Conservation (phyloP, 1,284 basidiomycete genomes). For the Fomitopsis palustris region DNA sequence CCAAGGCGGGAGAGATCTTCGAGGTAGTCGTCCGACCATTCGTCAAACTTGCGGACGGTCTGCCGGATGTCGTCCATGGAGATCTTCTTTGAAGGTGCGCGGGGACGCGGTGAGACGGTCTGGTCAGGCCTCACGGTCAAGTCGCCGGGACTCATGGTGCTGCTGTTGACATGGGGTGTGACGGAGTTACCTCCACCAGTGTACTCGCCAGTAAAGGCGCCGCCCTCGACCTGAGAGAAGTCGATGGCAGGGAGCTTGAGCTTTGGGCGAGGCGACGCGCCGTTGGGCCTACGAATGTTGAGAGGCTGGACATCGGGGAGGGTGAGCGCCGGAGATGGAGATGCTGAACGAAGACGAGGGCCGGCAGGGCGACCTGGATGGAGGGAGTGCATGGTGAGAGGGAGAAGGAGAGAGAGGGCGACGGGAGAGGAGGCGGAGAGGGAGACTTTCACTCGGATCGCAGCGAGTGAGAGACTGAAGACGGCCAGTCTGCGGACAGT, state of each 20-base stretch:
- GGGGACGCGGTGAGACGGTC: conserved; percentile 26
- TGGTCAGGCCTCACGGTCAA: conserved; percentile 51
- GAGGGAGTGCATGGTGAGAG: conserved; percentile 31
- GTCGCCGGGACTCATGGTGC: conserved; percentile 42
- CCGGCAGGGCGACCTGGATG: conserved; percentile 50
- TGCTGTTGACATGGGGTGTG: conserved; percentile 26
- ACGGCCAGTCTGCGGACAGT: no score
- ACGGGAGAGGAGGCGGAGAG: background rate
- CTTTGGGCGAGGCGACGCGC: conserved; percentile 22
- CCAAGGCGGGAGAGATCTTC: conserved; percentile 78
- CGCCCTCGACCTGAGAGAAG: conserved; percentile 22
- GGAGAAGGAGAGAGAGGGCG: background rate
- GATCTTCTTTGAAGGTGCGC: conserved; percentile 19
- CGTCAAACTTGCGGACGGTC: conserved; percentile 34
- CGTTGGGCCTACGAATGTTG: conserved; percentile 36
- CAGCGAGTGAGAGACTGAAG: no score
- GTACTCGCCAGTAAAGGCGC: conserved; percentile 29
- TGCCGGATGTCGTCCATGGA: conserved; percentile 32
- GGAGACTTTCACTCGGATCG: background rate
- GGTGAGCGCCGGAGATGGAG: conserved; percentile 34
- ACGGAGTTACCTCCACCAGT: conserved; percentile 19
- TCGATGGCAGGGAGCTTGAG: conserved; percentile 28
- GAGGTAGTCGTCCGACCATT: conserved; percentile 69
- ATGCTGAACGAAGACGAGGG: conserved; percentile 52
- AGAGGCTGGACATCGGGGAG: conserved; percentile 37